Evolutionary conservation across 192 early-diverging fungal species (phyloP).

Genomic region (Spizellomyces punctatus): DNA sequence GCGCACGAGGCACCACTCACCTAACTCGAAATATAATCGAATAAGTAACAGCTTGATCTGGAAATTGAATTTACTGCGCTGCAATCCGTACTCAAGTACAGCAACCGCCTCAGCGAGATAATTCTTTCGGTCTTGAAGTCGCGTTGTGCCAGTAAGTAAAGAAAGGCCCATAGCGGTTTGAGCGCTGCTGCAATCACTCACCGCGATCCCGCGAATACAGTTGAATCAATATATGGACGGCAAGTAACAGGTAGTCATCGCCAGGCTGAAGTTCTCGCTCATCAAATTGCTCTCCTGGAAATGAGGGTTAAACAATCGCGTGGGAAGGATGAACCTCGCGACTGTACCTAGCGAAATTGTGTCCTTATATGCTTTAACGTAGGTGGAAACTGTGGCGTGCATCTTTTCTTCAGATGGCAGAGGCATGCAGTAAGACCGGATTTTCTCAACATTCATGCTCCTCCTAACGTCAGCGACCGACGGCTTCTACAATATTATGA

Average conservation of each 20-base stretch:
- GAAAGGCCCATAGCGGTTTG: no score
- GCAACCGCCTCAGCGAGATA: slow-evolving; percentile 48
- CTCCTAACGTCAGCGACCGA: no score
- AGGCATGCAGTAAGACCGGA: slow-evolving; percentile 5
- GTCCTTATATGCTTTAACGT: slow-evolving; percentile 27
- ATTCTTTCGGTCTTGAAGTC: not conserved
- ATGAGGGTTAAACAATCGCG: no score
- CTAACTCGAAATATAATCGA: slow-evolving; percentile 76
- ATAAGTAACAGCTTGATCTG: slow-evolving; percentile 87
- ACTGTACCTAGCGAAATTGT: slow-evolving; percentile 26
- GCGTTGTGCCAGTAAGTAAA: not conserved
- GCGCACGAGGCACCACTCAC: slow-evolving; percentile 33
- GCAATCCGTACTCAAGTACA: slow-evolving; percentile 75
- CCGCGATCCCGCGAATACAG: not conserved
- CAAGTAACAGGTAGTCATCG: slow-evolving; percentile 75
- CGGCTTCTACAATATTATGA: no score
- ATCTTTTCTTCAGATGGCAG: not conserved
- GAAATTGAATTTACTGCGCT: slow-evolving; percentile 77
- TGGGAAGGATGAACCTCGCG: no score
- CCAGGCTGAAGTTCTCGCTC: slow-evolving; percentile 77
- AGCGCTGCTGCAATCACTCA: no score
- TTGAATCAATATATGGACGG: slow-evolving; percentile 60
- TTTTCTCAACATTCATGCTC: slow-evolving; percentile 20
- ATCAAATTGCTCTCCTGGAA: slow-evolving; percentile 45
- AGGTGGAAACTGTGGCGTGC: not conserved